A percentile compares a stretch with the other conserved stretches of the same genome.
Conservation (phyloP, 192 early-diverging fungal genomes). For the Gryganskiella cystojenkinii region DNA sequence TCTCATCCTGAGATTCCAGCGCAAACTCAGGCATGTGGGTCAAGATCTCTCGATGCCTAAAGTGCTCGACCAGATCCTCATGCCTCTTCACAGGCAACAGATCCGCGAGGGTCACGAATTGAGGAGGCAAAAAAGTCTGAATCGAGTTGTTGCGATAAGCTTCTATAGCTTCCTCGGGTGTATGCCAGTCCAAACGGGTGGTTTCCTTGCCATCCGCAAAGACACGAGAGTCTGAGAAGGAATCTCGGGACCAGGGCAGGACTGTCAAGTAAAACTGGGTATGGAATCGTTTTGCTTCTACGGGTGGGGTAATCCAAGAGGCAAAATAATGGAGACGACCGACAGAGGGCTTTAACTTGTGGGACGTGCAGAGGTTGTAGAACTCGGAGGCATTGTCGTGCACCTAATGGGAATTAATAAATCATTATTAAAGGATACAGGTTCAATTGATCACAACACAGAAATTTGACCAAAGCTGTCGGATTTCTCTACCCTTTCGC, state of each 20-base stretch:
- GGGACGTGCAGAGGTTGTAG: constrained; percentile 56
- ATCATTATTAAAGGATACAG: too few relatives aligned
- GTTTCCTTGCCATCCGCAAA: constrained; percentile 73
- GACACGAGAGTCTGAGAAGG: constrained; percentile 29
- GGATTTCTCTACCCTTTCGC: constrained; percentile 37
- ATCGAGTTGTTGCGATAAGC: constrained; percentile 58
- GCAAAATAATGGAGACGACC: constrained; percentile 66
- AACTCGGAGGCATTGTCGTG: constrained; percentile 64
- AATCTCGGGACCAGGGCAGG: constrained; percentile 53
- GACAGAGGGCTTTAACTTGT: constrained; percentile 56
- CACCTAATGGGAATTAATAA: too few relatives aligned
- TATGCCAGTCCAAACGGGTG: constrained; percentile 71
- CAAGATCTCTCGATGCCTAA: constrained; percentile 23
- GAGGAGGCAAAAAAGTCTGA: constrained; percentile 70
- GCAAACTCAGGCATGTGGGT: constrained; percentile 53
- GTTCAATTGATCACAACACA: too few relatives aligned
- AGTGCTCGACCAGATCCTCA: constrained; percentile 56
- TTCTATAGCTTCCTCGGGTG: constrained; percentile 67
- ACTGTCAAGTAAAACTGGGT: constrained; percentile 76
- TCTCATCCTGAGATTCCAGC: constrained; percentile 33
- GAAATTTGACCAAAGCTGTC: neutral
- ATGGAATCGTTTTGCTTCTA: constrained; percentile 68
- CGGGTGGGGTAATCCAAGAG: constrained; percentile 73
- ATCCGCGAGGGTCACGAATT: constrained; percentile 68
- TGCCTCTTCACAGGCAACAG: constrained; percentile 56